Base-by-base conservation (phyloP, 202 grass and related monocot genomes). In the Digitaria exilis region DNA sequence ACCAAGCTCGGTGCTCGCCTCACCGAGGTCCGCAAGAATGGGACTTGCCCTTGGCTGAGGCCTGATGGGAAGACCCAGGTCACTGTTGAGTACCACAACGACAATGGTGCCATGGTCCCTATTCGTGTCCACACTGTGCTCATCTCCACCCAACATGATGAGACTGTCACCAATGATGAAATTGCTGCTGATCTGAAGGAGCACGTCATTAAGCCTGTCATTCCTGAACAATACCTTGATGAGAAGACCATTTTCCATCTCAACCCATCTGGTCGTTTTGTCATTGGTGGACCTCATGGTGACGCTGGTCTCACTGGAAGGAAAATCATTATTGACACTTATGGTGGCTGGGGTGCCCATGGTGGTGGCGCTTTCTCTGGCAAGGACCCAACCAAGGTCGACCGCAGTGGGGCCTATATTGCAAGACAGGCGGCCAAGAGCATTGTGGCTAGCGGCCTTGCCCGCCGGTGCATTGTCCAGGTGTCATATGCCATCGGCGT, bases 241-340 rank as follows among this genome's bases (percentile, higher is more conserved):
- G 94, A 96, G 86, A 96, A 96, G 81, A 96, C 94, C 6, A 91
- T 96, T 71, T 96, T 96, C 86, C 94, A 96, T 82, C 94, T 96
- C 28, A 96, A 96, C 54, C 94, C 94, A 3, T 96, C 90, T 16
- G 88, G 90, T 9, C 90, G 90, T 17, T 95, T 95, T 31, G 88
- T 95, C 71, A 92, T 92, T 10, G 90, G 93, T 51, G 93, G 93
- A 57, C 93, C 93, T 82, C 90, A 96, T 77, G 90, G 93, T 17
- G 93, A 96, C 49, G 90, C 93, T 10, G 92, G 92, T 54, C 83
- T 94, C 55, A 94, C 88, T 6, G 88, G 88, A 18, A 84, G 92
- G 58, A 94, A 94, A 71, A 94, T 94, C 76, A 94, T 94, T 34
- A 87, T 91, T 37, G 92, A 94, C 56, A 94, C 91, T 2, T 91